phyloP scores from a whole-genome alignment of 495 filamentous ascomycete species.

The Neurospora sp. region DNA sequence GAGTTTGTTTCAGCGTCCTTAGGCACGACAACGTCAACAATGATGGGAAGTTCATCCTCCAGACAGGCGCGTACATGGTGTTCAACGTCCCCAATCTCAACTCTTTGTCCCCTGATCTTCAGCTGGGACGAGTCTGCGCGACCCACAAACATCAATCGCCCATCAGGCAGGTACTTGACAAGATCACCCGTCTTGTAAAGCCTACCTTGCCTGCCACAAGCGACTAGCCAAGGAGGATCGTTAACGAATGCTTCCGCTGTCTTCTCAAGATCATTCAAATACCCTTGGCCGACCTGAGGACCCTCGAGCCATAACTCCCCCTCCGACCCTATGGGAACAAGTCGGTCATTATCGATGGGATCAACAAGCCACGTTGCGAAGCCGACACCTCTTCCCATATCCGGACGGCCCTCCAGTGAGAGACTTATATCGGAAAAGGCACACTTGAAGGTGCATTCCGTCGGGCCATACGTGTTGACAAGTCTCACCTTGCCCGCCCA shows the following conservation, averaged over 20 bases:
- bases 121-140: constrained; percentile 25
- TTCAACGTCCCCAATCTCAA: constrained; percentile 44
- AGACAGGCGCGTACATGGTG: constrained; percentile 23
- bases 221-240: constrained; percentile 5
- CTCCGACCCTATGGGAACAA: constrained; percentile 56
- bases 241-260: constrained; percentile 42
- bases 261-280: constrained; percentile 58
- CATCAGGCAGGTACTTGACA: constrained; percentile 42
- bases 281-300: constrained; percentile 41
- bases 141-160: constrained; percentile 39
- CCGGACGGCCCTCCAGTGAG: neutral
- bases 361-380: constrained; percentile 43
- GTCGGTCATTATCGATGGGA: constrained; percentile 43
- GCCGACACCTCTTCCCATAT: neutral
- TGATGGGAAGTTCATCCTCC: neutral
- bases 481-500: constrained; percentile 16
- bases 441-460: constrained; percentile 16
- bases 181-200: constrained; percentile 55
- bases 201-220: neutral
- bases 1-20: neutral
- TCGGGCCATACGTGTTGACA: constrained; percentile 25
- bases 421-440: neutral
- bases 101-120: constrained; percentile 30
- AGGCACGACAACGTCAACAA: neutral
- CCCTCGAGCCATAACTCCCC: constrained; percentile 78